phyloP scores from a whole-genome alignment of 2,329 filamentous ascomycete species.

The Pezicula neosporulosa region DNA sequence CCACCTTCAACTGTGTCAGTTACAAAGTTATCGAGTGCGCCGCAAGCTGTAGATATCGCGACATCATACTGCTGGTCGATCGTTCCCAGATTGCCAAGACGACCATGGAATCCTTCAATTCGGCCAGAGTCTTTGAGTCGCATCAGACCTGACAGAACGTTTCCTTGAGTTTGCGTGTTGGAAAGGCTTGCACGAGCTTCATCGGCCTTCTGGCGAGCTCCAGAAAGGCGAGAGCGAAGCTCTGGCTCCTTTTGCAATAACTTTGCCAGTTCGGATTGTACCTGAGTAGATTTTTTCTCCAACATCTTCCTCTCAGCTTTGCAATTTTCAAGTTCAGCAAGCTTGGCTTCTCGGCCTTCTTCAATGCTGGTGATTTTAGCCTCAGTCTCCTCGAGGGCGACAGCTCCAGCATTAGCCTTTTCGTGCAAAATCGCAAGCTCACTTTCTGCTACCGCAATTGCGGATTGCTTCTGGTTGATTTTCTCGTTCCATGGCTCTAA shows the following conservation, averaged over 20 bases:
- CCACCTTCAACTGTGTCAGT: conserved; percentile 94
- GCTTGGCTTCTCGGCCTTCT: conserved; percentile 67
- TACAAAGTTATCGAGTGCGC: conserved; percentile 89
- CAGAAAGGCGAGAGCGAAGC: conserved; percentile 80
- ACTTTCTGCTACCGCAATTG: conserved; percentile 90
- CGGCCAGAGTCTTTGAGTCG: conserved; percentile 92
- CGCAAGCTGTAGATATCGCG: conserved; percentile 96
- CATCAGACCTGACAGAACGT: conserved; percentile 88
- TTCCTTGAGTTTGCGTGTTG: conserved; percentile 87
- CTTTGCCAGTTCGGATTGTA: conserved; percentile 69
- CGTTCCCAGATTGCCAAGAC: conserved; percentile 87
- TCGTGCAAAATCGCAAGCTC: conserved; percentile 90
- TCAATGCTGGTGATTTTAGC: conserved; percentile 73
- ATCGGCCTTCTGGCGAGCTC: conserved; percentile 89
- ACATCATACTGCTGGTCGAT: conserved; percentile 95
- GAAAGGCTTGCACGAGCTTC: conserved; percentile 89
- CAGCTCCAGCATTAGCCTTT: conserved; percentile 81
- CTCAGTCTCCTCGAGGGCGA: conserved; percentile 79
- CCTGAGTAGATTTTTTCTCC: conserved; percentile 69
- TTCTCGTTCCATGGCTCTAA: conserved; percentile 96
- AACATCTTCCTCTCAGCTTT: conserved; percentile 69
- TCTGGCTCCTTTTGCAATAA: conserved; percentile 76
- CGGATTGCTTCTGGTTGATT: conserved; percentile 93
- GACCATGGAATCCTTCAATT: conserved; percentile 95
- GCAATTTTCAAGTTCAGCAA: conserved; percentile 71